These are phyloP conservation scores for Vitis cinerea DNA, from an alignment of 164 flowering plant species.

Conservation along the genomic window DNA sequence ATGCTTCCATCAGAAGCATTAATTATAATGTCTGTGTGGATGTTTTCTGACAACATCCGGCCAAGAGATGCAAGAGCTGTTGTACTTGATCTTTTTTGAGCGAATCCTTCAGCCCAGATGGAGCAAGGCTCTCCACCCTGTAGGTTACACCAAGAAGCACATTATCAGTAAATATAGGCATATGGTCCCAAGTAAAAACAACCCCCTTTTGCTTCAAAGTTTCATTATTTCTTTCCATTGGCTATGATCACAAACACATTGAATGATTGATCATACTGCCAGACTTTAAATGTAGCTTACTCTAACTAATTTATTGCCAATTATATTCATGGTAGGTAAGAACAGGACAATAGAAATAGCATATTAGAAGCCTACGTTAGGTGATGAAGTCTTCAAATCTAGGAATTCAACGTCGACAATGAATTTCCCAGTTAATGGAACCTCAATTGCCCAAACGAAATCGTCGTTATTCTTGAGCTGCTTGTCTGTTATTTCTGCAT, in stretches of 20 bases:
- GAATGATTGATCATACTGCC: no score
- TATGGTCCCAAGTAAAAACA: background rate
- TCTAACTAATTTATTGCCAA: no score
- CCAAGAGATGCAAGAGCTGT: constrained; percentile 62
- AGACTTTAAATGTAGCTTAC: no score
- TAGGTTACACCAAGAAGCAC: background rate
- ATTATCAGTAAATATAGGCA: background rate
- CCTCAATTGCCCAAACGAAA: constrained; percentile 80
- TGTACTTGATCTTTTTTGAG: constrained; percentile 36
- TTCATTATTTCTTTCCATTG: no score
- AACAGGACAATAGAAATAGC: background rate
- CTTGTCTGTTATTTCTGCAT: constrained; percentile 71
- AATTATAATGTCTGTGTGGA: constrained; percentile 80
- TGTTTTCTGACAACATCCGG: constrained; percentile 77
- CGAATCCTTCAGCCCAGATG: constrained; percentile 64
- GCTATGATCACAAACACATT: no score
- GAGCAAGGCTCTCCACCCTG: constrained; percentile 83
- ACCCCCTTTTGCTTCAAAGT: background rate
- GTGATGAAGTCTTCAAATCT: constrained; percentile 68
- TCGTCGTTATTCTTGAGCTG: constrained; percentile 74
- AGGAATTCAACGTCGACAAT: constrained; percentile 87
- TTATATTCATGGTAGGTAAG: background rate
- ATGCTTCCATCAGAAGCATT: constrained; percentile 75
- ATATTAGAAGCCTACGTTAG: constrained; percentile 40
- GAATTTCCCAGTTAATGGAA: constrained; percentile 79